Base-by-base conservation (phyloP, 176 grass and related monocot genomes). In the Eragrostis nindensis region DNA sequence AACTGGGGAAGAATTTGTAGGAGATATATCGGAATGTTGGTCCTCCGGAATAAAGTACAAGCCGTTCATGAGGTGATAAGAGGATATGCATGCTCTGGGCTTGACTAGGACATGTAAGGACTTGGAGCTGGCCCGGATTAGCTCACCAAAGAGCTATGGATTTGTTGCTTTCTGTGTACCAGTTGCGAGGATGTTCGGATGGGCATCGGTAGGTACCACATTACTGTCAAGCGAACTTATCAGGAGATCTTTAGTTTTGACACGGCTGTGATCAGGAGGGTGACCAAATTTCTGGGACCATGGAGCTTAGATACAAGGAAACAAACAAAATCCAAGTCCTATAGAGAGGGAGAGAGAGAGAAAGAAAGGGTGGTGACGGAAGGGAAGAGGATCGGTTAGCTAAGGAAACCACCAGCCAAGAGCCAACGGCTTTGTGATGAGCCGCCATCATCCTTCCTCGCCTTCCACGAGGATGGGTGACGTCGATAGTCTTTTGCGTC, bases 31-130 rank as follows among this genome's bases (percentile, higher is more conserved):
- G n/a, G n/a, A n/a, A n/a, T n/a, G n/a, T n/a, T n/a, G n/a, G n/a
- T n/a, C n/a, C 19, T 26, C 46, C 11, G 8, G 14, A 43, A 27
- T 68, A 43, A 64, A 29, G 56, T 40, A 74, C 32, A 27, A 7
- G 46, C 47, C 68, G 79, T 74, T 22, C 14, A 39, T 29, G 16
- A 81, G 17, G 52, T 21, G 70, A 86, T 86, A 78, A 87, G 85
- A 72, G 61, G 64, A 82, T 77, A 48, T 26, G 21, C 21, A 2
- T 24, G 16, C 13, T 16, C 48, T 15, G 38, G 38, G 47, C 57
- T 82, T 66, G 78, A 89, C 57, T 73, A 38, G 66, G 87, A 90
- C 83, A 45, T 78, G 78, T 82, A 86, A 68, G 87, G 87, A 86
- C 66, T 76, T 8, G n/a, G 40, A 2, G 38, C 43, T 18, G 45